Base-by-base conservation (phyloP, 768 basidiomycete species). In the Agrocybe pediades region DNA sequence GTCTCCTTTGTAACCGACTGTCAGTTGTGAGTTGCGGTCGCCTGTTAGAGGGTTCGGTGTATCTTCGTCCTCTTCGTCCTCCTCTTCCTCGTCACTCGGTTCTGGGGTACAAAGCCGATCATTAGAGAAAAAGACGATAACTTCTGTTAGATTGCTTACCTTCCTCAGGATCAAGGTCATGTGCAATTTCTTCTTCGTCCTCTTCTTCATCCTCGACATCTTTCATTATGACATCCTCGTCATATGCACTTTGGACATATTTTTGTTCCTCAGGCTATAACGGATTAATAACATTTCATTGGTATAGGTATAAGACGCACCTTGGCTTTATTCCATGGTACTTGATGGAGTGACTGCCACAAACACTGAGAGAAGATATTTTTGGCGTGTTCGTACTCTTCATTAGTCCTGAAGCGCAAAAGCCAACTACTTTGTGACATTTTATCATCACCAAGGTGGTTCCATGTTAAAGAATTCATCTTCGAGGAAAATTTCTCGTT, bases 1-100 rank as follows among this genome's bases (percentile, higher is more conserved):
- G 63, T 97, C 95, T 55, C 94, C 92, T 72, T 92, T 94, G 79
- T 97, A 95, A 9, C 96, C 96, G 36, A 98, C 87, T 3, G 91
- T 92, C 30, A 98, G 80, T 57, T 93, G 90, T 5, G 91, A 90
- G 69, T 98, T 98, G 56, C 80, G 80, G 25, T 86, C 87, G 23
- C 87, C 87, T 36, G 78, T 75, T 15, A 72, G 59, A 41, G 76
- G 71, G 9, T 72, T 58, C 3, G 61, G 62, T 4, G 68, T 69
- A 20, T 80, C 79, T 47, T 82, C 80, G 3, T 83, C 78, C 30
- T 75, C 73, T 17, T 71, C 72, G 13, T 74, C 74, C 21, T 71
- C 72, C 15, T 73, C 74, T 26, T 45, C 46, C 42, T 79, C 78
- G 46, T 62, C 60, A 26, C 71, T 74, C 25, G 72, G 62, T 43